A percentile compares a stretch with the other conserved stretches of the same genome.
These are phyloP conservation scores for Dipodascopsis uninucleata DNA, from an alignment of 805 yeast genomes.

Conservation along the genomic window DNA sequence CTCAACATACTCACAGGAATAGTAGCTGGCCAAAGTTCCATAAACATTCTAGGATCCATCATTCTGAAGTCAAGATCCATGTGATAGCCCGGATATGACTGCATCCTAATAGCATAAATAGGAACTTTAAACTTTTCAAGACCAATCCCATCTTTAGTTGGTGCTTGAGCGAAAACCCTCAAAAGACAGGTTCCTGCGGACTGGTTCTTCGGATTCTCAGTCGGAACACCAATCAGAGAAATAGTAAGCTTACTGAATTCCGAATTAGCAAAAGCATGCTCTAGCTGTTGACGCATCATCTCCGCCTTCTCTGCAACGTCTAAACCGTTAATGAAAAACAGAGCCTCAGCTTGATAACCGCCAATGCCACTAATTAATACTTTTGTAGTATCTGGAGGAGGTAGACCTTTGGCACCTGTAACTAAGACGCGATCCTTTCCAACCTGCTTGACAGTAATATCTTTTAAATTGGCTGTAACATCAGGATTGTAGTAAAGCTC, in stretches of 20 bases:
- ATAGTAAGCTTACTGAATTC: slow-evolving; percentile 11
- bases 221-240: slow-evolving; percentile 24
- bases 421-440: slow-evolving; percentile 24
- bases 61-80: slow-evolving; percentile 2
- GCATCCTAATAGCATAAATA: slow-evolving; percentile 1
- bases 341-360: slow-evolving; percentile 24
- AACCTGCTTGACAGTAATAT: slow-evolving; percentile 11
- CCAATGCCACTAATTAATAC: slow-evolving; percentile 23
- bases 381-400: slow-evolving; percentile 30
- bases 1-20: slow-evolving; percentile 16
- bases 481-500: slow-evolving; percentile 30
- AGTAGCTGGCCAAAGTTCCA: slow-evolving; percentile 14
- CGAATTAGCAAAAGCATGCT: slow-evolving; percentile 8
- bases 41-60: slow-evolving; percentile 3
- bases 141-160: background rate
- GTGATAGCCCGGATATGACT: slow-evolving; percentile 19
- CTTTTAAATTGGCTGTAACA: slow-evolving; percentile 28
- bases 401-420: slow-evolving; percentile 24
- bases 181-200: slow-evolving; percentile 15
- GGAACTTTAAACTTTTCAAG: background rate
- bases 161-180: slow-evolving; percentile 11
- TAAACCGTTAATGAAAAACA: slow-evolving; percentile 25
- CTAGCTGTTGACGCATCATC: slow-evolving; percentile 16
- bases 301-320: slow-evolving; percentile 19
- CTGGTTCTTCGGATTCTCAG: slow-evolving; percentile 19